Evolutionary conservation across 805 yeast species (phyloP).

Genomic region (Tetrapisispora phaffii): DNA sequence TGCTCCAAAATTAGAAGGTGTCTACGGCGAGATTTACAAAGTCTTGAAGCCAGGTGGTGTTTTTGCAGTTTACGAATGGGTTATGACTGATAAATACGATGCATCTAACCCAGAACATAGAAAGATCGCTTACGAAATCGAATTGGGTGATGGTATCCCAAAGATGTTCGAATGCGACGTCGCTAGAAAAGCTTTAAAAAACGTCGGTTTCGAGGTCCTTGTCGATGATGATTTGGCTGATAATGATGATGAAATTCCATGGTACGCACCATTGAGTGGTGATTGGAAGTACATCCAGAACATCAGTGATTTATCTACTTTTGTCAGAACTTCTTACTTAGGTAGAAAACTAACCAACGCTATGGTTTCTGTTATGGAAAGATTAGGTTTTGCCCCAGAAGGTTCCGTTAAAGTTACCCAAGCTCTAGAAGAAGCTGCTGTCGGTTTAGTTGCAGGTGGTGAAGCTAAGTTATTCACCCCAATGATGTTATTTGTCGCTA

Average conservation of each 20-base stretch:
- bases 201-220: slow-evolving; percentile 78
- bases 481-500: slow-evolving; percentile 87
- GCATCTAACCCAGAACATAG: slow-evolving; percentile 82
- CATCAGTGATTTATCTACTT: slow-evolving; percentile 66
- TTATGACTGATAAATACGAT: slow-evolving; percentile 90
- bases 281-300: slow-evolving; percentile 83
- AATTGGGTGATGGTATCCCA: slow-evolving; percentile 97
- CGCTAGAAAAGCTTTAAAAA: slow-evolving; percentile 76
- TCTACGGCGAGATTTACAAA: slow-evolving; percentile 85
- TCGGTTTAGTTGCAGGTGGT: slow-evolving; percentile 91
- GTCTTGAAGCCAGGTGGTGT: slow-evolving; percentile 96
- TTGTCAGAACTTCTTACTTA: slow-evolving; percentile 74
- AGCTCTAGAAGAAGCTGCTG: slow-evolving; percentile 95
- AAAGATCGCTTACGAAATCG: slow-evolving; percentile 92
- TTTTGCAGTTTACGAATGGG: slow-evolving; percentile 99
- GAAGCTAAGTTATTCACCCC: slow-evolving; percentile 85
- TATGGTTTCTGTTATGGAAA: slow-evolving; percentile 74
- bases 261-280: slow-evolving; percentile 96
- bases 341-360: slow-evolving; percentile 84
- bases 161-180: slow-evolving; percentile 83
- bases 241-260: slow-evolving; percentile 73
- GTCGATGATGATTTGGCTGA: slow-evolving; percentile 77
- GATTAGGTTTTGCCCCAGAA: slow-evolving; percentile 79
- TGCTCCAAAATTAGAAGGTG: slow-evolving; percentile 94
- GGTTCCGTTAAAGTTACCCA: slow-evolving; percentile 83